phyloP scores from a whole-genome alignment of 148 eudicot genomes.

The Cornus kousa region DNA sequence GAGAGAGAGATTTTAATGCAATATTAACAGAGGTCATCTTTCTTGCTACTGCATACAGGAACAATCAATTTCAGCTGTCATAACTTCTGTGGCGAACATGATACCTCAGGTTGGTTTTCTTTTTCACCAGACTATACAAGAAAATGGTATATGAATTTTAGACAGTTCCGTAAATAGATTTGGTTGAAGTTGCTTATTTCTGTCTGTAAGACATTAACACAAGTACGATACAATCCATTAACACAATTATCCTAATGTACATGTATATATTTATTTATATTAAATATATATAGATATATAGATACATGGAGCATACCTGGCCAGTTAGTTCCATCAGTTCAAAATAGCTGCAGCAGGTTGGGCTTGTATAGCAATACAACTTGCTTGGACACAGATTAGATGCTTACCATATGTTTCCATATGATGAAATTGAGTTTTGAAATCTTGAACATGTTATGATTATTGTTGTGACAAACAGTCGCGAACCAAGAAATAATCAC shows the following conservation, averaged over 20 bases:
- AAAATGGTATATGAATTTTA: neutral
- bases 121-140: neutral
- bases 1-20: neutral
- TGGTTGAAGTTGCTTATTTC: neutral
- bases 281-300: no score
- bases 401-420: neutral
- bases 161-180: neutral
- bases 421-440: neutral
- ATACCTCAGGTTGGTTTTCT: conserved; percentile 74
- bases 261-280: no score
- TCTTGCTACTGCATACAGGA: conserved; percentile 50
- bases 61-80: conserved; percentile 82
- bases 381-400: neutral
- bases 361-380: neutral
- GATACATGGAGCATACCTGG: neutral
- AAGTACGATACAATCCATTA: neutral
- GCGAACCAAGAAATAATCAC: no score
- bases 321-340: neutral
- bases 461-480: no score
- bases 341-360: neutral
- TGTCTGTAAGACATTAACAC: no score
- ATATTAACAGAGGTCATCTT: conserved; percentile 1
- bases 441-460: neutral
- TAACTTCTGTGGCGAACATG: conserved; percentile 75
- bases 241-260: neutral